Conservation (phyloP, 306 rosid genomes). For the Datisca glomerata region DNA sequence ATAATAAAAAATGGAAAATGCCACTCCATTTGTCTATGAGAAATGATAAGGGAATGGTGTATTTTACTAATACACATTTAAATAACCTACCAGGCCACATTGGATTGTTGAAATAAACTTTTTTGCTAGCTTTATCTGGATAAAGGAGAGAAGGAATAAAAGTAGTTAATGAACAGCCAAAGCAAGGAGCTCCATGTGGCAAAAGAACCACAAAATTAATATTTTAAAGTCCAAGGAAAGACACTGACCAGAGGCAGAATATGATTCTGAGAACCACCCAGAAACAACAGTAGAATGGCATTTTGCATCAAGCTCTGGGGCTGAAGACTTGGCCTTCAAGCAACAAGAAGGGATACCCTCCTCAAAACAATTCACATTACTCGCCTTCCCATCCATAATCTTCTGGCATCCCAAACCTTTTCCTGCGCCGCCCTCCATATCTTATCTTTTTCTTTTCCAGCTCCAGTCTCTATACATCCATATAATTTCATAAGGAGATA, state of each 20-base stretch:
- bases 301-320: constrained; percentile 60
- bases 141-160: constrained; percentile 1
- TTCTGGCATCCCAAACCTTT: constrained; percentile 97
- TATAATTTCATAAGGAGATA: constrained; percentile 11
- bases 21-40: too few relatives aligned
- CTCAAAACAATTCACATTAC: constrained; percentile 35
- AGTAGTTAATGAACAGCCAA: too few relatives aligned
- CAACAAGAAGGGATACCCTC: constrained; percentile 82
- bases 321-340: constrained; percentile 73
- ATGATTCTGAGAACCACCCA: constrained; percentile 95
- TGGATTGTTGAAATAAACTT: constrained; percentile 80
- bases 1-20: too few relatives aligned
- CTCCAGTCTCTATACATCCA: constrained; percentile 73
- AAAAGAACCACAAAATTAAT: constrained; percentile 4
- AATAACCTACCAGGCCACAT: constrained; percentile 99
- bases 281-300: constrained; percentile 95
- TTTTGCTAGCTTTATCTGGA: constrained; percentile 41
- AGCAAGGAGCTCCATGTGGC: neutral
- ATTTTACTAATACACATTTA: too few relatives aligned
- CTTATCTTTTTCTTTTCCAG: constrained; percentile 52
- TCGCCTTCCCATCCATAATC: constrained; percentile 99
- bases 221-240: constrained; percentile 21
- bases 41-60: too few relatives aligned
- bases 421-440: constrained; percentile 88
- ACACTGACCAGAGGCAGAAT: constrained; percentile 68